These are phyloP conservation scores for Metarhizium humberi DNA, from an alignment of 2,329 filamentous ascomycete species.

Conservation along the genomic window DNA sequence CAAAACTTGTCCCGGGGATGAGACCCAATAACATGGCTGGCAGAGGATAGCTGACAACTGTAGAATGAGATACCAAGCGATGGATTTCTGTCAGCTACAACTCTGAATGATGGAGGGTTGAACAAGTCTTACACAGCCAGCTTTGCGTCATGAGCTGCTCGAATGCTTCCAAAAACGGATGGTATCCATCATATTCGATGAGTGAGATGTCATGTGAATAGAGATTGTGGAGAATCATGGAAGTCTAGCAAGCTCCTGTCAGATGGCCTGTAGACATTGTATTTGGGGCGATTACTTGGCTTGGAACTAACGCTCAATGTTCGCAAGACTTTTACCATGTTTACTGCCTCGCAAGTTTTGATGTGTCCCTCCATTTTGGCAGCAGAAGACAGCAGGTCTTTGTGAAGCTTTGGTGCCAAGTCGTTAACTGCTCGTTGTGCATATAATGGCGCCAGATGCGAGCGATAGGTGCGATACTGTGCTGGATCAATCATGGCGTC, in stretches of 20 bases:
- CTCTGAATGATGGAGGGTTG: not conserved
- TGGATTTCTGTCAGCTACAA: too few relatives aligned
- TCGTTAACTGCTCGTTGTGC: not conserved
- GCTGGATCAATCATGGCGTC: constrained; percentile 2
- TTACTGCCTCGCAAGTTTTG: too few relatives aligned
- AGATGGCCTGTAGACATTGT: not conserved
- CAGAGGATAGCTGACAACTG: too few relatives aligned
- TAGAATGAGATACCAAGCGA: too few relatives aligned
- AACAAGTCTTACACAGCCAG: constrained; percentile 1
- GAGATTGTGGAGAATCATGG: constrained; percentile 1
- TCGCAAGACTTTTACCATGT: too few relatives aligned
- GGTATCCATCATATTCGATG: not conserved
- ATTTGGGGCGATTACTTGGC: too few relatives aligned
- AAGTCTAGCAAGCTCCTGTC: not conserved
- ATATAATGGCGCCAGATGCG: not conserved
- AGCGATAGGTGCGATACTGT: constrained; percentile 1
- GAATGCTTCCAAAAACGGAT: constrained; percentile 1
- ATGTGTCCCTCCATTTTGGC: too few relatives aligned
- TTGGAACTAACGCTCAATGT: too few relatives aligned
- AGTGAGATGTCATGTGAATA: constrained; percentile 1
- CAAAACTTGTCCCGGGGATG: too few relatives aligned
- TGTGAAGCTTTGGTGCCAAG: too few relatives aligned
- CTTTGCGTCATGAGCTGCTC: constrained; percentile 1
- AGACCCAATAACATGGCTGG: too few relatives aligned
- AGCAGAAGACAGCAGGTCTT: too few relatives aligned